Evolutionary conservation across 208 protist genomes (phyloP), one percentile per base, ranked within the genome.

Genomic region (Jaenimonas drosophilae): DNA sequence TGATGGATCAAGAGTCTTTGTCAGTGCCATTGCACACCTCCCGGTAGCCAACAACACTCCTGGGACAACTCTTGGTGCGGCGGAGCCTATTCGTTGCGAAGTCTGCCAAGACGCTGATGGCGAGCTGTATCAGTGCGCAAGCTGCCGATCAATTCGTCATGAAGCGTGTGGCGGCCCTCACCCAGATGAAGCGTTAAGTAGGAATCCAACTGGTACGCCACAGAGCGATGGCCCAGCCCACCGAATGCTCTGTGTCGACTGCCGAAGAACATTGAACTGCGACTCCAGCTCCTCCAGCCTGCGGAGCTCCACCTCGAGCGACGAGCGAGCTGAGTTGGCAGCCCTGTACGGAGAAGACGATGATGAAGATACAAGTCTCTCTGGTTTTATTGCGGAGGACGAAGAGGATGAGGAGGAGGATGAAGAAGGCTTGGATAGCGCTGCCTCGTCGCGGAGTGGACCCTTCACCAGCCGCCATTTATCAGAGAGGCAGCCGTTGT

Each of bases 111-210:
- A 67, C 27, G 26, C 30, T 4, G 76, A 57, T 23, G 83, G 77
- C 2, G 77, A 86, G 19, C 54, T 91, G 0, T 71, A 79, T 21
- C 20, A 41, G 2, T 91, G 83, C 57, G 45, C 42, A 5, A 58
- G 73, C 23, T 91, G 83, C 46, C 32, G 51, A n/a, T 42, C 43
- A 23, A 27, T 86, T 14, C 62, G 72, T 6, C 83, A 91, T 46
- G 83, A 91, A 54, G 70, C 60, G 12, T 91, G 83, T 26, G 83
- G 70, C 17, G 83, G 83, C 7, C 83, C 83, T 5, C 75, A 80
- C 43, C 66, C 65, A 1, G 32, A 37, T 3, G 57, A 67, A 44
- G 39, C 49, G 2, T 37, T 41, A 17, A 20, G 21, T 26, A 44
- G 33, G 11, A 48, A 58, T 17, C 34, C 41, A 24, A 20, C 12